Base-by-base conservation (phyloP, 352 stramenopile species). In the Globisporangium irregulare region DNA sequence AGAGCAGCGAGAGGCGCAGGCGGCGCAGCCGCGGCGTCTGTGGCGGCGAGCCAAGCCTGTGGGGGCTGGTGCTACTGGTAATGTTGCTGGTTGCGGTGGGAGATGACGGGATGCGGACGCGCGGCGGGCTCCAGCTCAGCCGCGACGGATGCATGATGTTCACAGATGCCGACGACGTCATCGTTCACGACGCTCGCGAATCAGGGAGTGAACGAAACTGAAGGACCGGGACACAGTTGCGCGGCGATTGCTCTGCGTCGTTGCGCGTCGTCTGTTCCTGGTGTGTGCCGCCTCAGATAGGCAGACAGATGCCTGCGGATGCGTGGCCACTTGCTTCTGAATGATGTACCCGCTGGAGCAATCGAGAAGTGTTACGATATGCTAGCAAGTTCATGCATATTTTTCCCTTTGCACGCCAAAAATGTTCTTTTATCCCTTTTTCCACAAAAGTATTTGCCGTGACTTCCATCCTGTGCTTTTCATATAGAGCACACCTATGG, bases 11-110 rank as follows among this genome's bases (percentile, higher is more conserved):
- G 36, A 69, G 46, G 1, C 64, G 62, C 24, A 73, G 20, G n/a
- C 56, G 57, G 0, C 54, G 67, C 29, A 36, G n/a, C 6, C 59
- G 51, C n/a, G 27, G 60, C 20, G 67, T 59, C 6, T 24, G 18
- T 10, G 48, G 46, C 8, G 59, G 32, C 6, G 76, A 84, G 60
- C 56, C 77, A 1, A 6, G 10, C 5, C 27, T 22, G 27, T n/a
- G 10, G 20, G 22, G 34, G 14, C 18, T 15, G 5, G 14, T 36
- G 50, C 14, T 66, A 7, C 10, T 59, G 24, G 12, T 25, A 9
- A 1, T 38, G 25, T 4, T 46, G 59, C 6, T 57, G 9, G n/a
- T 36, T 32, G 29, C 20, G 10, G 14, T 48, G 14, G 61, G 43
- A 12, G 43, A 51, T 18, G 43, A 51, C 18, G 43, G 18, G 43